phyloP scores from a whole-genome alignment of 139 green algal genomes.

The Micromonas commoda region DNA sequence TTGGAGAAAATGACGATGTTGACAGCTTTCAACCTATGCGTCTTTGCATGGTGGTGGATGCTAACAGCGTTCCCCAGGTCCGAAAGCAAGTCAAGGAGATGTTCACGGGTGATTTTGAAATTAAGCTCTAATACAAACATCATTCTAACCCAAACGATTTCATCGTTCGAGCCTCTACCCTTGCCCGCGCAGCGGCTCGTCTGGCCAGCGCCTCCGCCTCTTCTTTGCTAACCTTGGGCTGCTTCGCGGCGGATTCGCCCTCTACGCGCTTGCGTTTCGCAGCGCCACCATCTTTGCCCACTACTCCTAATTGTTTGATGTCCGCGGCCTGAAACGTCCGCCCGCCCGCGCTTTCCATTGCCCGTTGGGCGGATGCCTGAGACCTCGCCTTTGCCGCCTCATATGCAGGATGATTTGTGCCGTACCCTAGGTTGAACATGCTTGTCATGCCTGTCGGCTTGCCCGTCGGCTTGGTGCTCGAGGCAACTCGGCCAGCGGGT shows the following conservation, averaged over 20 bases:
- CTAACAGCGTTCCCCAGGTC: neutral
- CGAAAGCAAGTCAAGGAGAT: neutral
- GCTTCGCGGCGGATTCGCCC: conserved; percentile 13
- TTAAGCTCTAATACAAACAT: neutral
- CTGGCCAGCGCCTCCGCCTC: conserved; percentile 57
- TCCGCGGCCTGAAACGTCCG: neutral
- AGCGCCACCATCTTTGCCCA: neutral
- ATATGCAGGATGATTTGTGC: conserved; percentile 11
- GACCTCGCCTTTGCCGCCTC: conserved; percentile 8
- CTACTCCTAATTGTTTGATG: neutral
- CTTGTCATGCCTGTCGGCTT: neutral
- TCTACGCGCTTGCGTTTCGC: neutral
- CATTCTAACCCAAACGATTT: conserved; percentile 49
- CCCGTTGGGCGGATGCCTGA: neutral
- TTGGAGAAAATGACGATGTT: neutral
- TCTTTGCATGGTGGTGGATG: conserved; percentile 7
- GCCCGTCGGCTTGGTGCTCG: neutral
- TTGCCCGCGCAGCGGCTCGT: conserved; percentile 60
- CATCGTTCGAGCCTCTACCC: conserved; percentile 61
- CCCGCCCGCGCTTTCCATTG: conserved; percentile 1
- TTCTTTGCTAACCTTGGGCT: conserved; percentile 49
- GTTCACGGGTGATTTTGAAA: neutral
- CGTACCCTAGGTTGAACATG: conserved; percentile 21
- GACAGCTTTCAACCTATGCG: neutral
- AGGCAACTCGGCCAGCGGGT: neutral